Evolutionary conservation across 2,329 filamentous ascomycete species (phyloP).

Genomic region (Neocucurbitaria cava): DNA sequence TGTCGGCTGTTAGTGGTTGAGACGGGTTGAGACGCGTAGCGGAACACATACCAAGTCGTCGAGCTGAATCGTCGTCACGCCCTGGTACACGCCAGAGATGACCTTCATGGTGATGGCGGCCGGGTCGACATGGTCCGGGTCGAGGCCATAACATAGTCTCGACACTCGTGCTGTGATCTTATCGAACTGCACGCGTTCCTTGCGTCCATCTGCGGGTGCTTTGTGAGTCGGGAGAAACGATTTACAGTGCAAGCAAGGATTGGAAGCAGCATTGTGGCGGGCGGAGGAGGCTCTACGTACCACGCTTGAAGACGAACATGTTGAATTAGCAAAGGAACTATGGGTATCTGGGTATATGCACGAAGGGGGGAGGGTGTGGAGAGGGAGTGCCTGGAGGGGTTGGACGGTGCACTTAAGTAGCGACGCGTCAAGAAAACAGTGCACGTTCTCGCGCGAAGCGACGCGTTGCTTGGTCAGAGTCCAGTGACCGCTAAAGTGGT

Average conservation of each 20-base stretch:
- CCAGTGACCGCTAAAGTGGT: slow-evolving; percentile 31
- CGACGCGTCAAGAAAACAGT: slow-evolving; percentile 37
- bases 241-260: slow-evolving; percentile 24
- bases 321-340: slow-evolving; percentile 33
- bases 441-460: slow-evolving; percentile 21
- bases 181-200: slow-evolving; percentile 99
- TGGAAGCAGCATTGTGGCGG: slow-evolving; percentile 12
- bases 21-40: slow-evolving; percentile 17
- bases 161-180: slow-evolving; percentile 99
- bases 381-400: slow-evolving; percentile 28
- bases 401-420: slow-evolving; percentile 35
- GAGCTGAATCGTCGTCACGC: slow-evolving; percentile 93
- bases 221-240: slow-evolving; percentile 34
- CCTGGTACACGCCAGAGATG: slow-evolving; percentile 98
- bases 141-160: slow-evolving; percentile 94
- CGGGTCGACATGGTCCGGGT: slow-evolving; percentile 93
- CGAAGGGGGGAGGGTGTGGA: slow-evolving; percentile 24
- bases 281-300: slow-evolving; percentile 36
- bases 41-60: slow-evolving; percentile 82
- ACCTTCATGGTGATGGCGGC: slow-evolving; percentile 99
- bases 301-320: slow-evolving; percentile 54
- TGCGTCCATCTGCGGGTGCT: slow-evolving; percentile 80
- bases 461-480: slow-evolving; percentile 27
- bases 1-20: slow-evolving; percentile 50
- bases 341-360: slow-evolving; percentile 37